Base-by-base conservation (phyloP, 208 protist genomes). In the Leishmania aethiopica region DNA sequence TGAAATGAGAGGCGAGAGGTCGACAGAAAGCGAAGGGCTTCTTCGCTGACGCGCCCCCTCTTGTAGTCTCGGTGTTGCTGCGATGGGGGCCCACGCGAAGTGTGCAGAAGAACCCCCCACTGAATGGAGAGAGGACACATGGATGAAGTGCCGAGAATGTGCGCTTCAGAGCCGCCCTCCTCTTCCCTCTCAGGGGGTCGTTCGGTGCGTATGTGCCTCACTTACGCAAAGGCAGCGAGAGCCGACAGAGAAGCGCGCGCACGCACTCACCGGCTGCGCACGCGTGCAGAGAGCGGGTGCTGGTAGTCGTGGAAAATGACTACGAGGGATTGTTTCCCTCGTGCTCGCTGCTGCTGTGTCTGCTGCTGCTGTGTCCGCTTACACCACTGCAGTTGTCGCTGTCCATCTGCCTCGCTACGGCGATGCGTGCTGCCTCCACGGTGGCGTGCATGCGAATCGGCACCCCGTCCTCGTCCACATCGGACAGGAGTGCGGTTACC, bases 391-490 rank as follows among this genome's bases (percentile, higher is more conserved):
- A 13, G 77, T 47, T 42, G 13, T 51, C 37, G 42, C 75, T 51
- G 35, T 28, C 8, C 2, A 32, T 53, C 77, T 79, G 77, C 8
- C 28, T 40, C 22, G 17, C 62, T 45, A 77, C 60, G 1, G 70
- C 37, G 35, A 47, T 67, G 45, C 62, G 70, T 47, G 82, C 77
- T 22, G 42, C 35, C 19, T 49, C 49, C 37, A 85, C 11, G 17
- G 75, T 28, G 5, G 19, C 73, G 37, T 75, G 62, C 82, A 85
- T 45, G 59, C 64, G 19, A 28, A 17, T 49, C 42, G 82, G 82
- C 37, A 85, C 77, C 6, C 74, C 82, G 42, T 81, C 77, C 7
- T 72, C 72, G 28, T 79, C 77, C 8, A 77, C 77, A 37, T 78
- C 59, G 8, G 60, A 45, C 22, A 72, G 25, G 7, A 49, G 37